A percentile compares a stretch with the other conserved stretches of the same genome.
Conservation (phyloP, 805 yeast genomes). For the Danielia oregonensis region DNA sequence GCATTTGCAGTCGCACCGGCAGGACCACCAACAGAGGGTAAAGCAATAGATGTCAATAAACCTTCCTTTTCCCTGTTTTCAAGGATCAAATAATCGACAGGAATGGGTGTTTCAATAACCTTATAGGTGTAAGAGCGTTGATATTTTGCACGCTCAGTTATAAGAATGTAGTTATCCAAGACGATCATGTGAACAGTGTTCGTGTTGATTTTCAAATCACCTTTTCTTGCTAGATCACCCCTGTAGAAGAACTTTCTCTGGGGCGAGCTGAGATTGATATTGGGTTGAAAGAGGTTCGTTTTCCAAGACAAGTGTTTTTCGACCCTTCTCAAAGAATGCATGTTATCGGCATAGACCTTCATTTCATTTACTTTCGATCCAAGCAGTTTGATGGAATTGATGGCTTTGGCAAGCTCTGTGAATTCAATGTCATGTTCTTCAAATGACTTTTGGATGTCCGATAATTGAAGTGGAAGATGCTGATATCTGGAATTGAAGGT, state of each 20-base stretch:
- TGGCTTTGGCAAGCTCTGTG: constrained; percentile 47
- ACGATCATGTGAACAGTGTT: constrained; percentile 50
- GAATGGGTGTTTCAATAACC: constrained; percentile 47
- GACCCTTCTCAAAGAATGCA: constrained; percentile 50
- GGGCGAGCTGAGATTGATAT: constrained; percentile 37
- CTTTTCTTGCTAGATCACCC: constrained; percentile 57
- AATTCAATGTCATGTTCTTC: constrained; percentile 49
- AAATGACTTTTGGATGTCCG: constrained; percentile 48
- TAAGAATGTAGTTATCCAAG: constrained; percentile 66
- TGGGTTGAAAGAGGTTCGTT: constrained; percentile 38
- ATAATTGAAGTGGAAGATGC: constrained; percentile 58
- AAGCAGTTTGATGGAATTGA: constrained; percentile 51
- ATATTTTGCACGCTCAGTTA: constrained; percentile 54
- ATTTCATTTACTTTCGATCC: constrained; percentile 58
- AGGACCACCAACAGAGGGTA: neutral
- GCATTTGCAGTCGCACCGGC: neutral
- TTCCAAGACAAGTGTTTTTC: constrained; percentile 55
- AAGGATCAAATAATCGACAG: constrained; percentile 51
- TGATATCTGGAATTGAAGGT: constrained; percentile 43
- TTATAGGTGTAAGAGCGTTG: constrained; percentile 30
- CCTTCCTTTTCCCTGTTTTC: constrained; percentile 33
- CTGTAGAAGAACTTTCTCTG: constrained; percentile 54
- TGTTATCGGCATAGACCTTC: constrained; percentile 58
- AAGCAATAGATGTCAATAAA: neutral
- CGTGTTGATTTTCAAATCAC: constrained; percentile 63